These are phyloP conservation scores for Leccinum rimulosum DNA, from an alignment of 768 basidiomycete genomes.

Conservation along the genomic window DNA sequence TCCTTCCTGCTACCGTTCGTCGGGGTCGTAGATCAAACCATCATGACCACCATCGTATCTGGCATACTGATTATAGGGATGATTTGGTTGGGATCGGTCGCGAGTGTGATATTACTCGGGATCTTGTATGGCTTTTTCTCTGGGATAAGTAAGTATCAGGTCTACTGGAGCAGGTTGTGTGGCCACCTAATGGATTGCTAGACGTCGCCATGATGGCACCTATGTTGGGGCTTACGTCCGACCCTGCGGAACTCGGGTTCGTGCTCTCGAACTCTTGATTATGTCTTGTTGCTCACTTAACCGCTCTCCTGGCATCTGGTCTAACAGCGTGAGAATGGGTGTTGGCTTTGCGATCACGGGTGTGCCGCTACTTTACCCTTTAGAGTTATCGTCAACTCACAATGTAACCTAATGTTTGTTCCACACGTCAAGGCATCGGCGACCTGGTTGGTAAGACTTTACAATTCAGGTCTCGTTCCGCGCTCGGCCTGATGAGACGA, in stretches of 20 bases:
- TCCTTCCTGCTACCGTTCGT: constrained; percentile 37
- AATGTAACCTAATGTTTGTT: not conserved
- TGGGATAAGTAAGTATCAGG: constrained; percentile 37
- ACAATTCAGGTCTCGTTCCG: not conserved
- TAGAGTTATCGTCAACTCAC: not conserved
- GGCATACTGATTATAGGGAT: constrained; percentile 41
- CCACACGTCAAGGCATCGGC: constrained; percentile 19
- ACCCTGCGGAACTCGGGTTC: constrained; percentile 51
- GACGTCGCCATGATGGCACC: constrained; percentile 42
- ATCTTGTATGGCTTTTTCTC: constrained; percentile 48
- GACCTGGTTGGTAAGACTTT: constrained; percentile 17
- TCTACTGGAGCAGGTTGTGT: no score
- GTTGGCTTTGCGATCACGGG: constrained; percentile 47
- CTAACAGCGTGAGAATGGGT: constrained; percentile 38
- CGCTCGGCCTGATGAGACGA: not conserved
- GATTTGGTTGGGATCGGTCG: constrained; percentile 36
- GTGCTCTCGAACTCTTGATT: constrained; percentile 3
- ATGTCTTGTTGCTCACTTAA: not conserved
- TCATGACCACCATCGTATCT: constrained; percentile 33
- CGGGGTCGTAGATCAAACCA: constrained; percentile 44
- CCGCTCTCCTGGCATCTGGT: not conserved
- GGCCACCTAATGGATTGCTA: constrained; percentile 2
- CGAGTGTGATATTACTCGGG: constrained; percentile 41
- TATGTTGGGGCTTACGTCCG: constrained; percentile 43
- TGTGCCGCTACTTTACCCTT: constrained; percentile 8